Evolutionary conservation across 805 yeast species (phyloP).

Genomic region (Clavispora santaluciae): DNA sequence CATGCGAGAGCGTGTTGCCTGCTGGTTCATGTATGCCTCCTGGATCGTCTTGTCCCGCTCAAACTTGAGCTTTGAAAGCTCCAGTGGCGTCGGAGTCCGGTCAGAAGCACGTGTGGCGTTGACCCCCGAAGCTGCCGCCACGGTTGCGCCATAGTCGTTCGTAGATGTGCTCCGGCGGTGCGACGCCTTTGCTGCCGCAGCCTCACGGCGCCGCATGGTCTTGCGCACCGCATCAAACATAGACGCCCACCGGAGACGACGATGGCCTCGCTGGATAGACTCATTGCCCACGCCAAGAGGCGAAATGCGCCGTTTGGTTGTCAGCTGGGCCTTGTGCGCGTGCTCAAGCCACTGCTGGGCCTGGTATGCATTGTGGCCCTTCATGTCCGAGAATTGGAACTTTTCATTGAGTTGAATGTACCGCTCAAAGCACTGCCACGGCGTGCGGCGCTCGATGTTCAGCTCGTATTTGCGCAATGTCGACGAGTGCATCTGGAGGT

Average conservation of each 20-base stretch:
- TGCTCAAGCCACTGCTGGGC: conserved; percentile 93
- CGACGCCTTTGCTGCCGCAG: conserved; percentile 37
- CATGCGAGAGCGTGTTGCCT: conserved; percentile 39
- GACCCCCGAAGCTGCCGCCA: not conserved
- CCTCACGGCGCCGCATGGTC: conserved; percentile 84
- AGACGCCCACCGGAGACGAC: conserved; percentile 89
- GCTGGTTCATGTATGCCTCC: conserved; percentile 57
- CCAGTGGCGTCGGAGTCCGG: conserved; percentile 68
- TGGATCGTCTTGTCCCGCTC: conserved; percentile 85
- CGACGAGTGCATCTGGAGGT: conserved; percentile 62
- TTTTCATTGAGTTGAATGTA: conserved; percentile 89
- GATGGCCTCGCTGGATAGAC: conserved; percentile 89
- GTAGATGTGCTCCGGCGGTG: conserved; percentile 15
- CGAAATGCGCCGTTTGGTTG: conserved; percentile 81
- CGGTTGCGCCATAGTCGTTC: not conserved
- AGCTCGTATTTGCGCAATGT: conserved; percentile 62
- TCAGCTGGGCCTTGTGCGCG: conserved; percentile 82
- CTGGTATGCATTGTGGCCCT: conserved; percentile 74
- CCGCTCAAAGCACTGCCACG: conserved; percentile 98
- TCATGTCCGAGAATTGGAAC: conserved; percentile 80
- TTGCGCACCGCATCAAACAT: conserved; percentile 95
- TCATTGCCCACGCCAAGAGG: conserved; percentile 94
- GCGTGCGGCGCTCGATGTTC: conserved; percentile 90
- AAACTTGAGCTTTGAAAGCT: conserved; percentile 72
- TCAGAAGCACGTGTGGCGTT: conserved; percentile 30